These are phyloP conservation scores for Sclerotinia sclerotiorum DNA, from an alignment of 2,329 filamentous ascomycete species.

Conservation along the genomic window DNA sequence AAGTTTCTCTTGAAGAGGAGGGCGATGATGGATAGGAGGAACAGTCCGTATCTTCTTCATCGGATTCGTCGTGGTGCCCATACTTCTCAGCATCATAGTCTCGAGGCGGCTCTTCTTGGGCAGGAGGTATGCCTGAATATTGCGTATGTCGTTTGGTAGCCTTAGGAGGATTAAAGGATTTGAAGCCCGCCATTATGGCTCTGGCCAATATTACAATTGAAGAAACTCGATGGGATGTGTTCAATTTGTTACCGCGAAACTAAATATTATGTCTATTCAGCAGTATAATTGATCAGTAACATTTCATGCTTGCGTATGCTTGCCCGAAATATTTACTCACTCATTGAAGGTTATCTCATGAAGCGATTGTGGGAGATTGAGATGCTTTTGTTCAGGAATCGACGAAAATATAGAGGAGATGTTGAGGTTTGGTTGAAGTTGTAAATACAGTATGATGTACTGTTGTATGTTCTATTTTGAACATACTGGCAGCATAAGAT, in stretches of 20 bases:
- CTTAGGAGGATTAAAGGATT: slow-evolving; percentile 47
- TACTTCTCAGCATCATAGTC: slow-evolving; percentile 39
- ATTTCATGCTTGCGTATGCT: neutral
- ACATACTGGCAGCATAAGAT: neutral
- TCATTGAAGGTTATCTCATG: neutral
- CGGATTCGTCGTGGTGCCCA: slow-evolving; percentile 43
- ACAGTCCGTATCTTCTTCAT: slow-evolving; percentile 47
- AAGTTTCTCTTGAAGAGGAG: slow-evolving; percentile 38
- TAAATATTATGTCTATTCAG: slow-evolving; percentile 1
- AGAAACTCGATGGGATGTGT: neutral
- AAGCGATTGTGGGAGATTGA: neutral
- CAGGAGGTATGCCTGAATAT: slow-evolving; percentile 27
- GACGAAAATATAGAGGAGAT: neutral
- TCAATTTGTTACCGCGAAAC: neutral
- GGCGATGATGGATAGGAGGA: slow-evolving; percentile 39
- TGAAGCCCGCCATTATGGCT: slow-evolving; percentile 48
- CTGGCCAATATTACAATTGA: slow-evolving; percentile 9
- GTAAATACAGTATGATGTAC: neutral
- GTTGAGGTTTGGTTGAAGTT: neutral
- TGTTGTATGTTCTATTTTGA: neutral
- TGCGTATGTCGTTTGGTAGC: slow-evolving; percentile 38
- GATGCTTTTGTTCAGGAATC: neutral
- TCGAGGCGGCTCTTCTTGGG: slow-evolving; percentile 23
- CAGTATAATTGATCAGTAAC: neutral
- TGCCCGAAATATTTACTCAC: neutral